Percentiles rank a stretch among this genome's conserved stretches.
These are phyloP conservation scores for Murraya paniculata DNA, from an alignment of 345 rosid genomes.

Conservation along the genomic window DNA sequence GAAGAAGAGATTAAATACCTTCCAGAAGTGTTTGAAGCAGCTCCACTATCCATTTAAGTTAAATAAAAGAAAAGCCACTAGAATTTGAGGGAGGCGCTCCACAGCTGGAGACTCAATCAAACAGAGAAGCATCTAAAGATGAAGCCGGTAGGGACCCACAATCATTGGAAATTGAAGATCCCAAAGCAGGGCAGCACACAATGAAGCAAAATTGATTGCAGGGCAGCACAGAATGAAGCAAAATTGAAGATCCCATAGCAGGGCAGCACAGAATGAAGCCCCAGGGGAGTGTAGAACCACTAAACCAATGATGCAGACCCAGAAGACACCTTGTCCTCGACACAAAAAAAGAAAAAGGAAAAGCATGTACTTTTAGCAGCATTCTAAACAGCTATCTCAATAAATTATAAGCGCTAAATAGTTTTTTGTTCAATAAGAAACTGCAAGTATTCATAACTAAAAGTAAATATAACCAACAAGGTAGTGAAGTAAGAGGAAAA, in stretches of 20 bases:
- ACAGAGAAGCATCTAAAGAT: slow-evolving; percentile 49
- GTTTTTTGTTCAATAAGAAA: slow-evolving; percentile 26
- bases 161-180: slow-evolving; percentile 61
- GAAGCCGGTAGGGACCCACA: slow-evolving; percentile 60
- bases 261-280: slow-evolving; percentile 57
- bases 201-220: slow-evolving; percentile 55
- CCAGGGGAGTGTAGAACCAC: slow-evolving; percentile 67
- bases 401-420: slow-evolving; percentile 26
- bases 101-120: slow-evolving; percentile 51
- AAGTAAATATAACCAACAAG: slow-evolving; percentile 47
- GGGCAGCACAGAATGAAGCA: slow-evolving; percentile 55
- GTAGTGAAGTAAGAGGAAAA: slow-evolving; percentile 49
- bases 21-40: slow-evolving; percentile 67
- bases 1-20: slow-evolving; percentile 53
- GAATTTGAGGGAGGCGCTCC: slow-evolving; percentile 42
- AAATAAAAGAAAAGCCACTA: slow-evolving; percentile 48
- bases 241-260: slow-evolving; percentile 67
- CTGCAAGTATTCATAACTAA: slow-evolving; percentile 35
- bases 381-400: slow-evolving; percentile 33
- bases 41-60: slow-evolving; percentile 46
- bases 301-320: slow-evolving; percentile 85
- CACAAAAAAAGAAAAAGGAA: slow-evolving; percentile 44
- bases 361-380: slow-evolving; percentile 61
- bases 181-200: slow-evolving; percentile 58
- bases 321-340: slow-evolving; percentile 79